Conservation (phyloP, 805 yeast genomes). For the Schizosaccharomyces pombe region ASM294v3 CU329670.1:4186501-4187000, state of each 20-base stretch:
- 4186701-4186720: slow-evolving; percentile 29
- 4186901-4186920: background rate
- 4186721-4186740: slow-evolving; percentile 50
- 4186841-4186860: slow-evolving; percentile 56
- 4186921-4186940: background rate
- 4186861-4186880: slow-evolving; percentile 71
- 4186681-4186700: slow-evolving; percentile 9
- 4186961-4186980: slow-evolving; percentile 23
- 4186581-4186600: slow-evolving; percentile 5
- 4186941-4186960: slow-evolving; percentile 15
- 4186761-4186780: slow-evolving; percentile 32
- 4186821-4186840: slow-evolving; percentile 31
- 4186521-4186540: no score
- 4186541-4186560: background rate
- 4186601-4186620: slow-evolving; percentile 24
- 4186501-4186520: no score
- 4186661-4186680: background rate
- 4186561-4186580: background rate
- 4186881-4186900: slow-evolving; percentile 23
- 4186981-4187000: slow-evolving; percentile 66
- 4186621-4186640: slow-evolving; percentile 46
- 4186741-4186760: slow-evolving; percentile 49
- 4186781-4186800: slow-evolving; percentile 74
- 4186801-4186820: slow-evolving; percentile 56
- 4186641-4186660: slow-evolving; percentile 18